Evolutionary conservation across 176 grass and related monocot species (phyloP).

Genomic region (Stipa capillata): DNA sequence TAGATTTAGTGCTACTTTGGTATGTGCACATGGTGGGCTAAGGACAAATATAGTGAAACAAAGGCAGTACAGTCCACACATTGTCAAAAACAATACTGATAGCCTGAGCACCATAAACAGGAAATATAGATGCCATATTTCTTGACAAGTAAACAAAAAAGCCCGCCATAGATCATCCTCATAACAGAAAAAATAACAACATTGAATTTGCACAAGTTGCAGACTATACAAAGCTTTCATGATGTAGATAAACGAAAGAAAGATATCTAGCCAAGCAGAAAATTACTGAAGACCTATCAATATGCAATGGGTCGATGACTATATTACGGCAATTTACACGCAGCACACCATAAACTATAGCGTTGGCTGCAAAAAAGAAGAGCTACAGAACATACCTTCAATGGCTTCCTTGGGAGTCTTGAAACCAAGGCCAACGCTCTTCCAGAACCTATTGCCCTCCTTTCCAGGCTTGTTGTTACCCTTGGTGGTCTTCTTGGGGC

Average conservation of each 20-base stretch:
- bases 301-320: background rate
- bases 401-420: slow-evolving; percentile 34
- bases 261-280: background rate
- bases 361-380: background rate
- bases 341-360: background rate
- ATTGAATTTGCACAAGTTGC: background rate
- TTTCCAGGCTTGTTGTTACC: slow-evolving; percentile 4
- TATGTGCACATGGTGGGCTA: no score
- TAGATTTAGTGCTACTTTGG: no score
- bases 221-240: background rate
- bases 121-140: background rate
- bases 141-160: background rate
- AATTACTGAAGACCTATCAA: background rate
- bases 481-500: slow-evolving; percentile 7
- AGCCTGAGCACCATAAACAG: background rate
- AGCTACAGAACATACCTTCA: slow-evolving; percentile 6
- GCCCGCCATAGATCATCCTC: background rate
- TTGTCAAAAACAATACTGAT: background rate
- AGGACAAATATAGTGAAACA: no score
- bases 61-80: background rate
- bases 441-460: slow-evolving; percentile 19
- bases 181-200: background rate
- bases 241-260: background rate
- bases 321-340: background rate
- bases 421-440: slow-evolving; percentile 23